These are phyloP conservation scores for Hypoxylon sp. DNA, from an alignment of 2,329 filamentous ascomycete genomes.

Conservation along the genomic window DNA sequence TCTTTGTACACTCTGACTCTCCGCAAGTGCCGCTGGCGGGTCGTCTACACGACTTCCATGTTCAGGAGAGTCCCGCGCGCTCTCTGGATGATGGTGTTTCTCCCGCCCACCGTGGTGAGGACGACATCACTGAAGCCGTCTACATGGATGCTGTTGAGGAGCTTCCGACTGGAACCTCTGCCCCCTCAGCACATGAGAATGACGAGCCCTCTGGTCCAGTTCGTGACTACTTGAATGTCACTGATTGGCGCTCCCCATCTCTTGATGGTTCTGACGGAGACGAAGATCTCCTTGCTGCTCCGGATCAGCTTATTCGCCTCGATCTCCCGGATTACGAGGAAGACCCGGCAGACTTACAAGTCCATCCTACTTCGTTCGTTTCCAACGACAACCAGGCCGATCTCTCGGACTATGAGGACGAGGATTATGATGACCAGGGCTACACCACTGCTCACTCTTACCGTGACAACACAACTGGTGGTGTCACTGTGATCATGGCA, in stretches of 20 bases:
- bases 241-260: constrained; percentile 18
- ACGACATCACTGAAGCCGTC: constrained; percentile 59
- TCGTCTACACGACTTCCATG: constrained; percentile 5
- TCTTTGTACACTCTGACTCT: constrained; percentile 3
- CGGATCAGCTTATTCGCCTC: neutral
- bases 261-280: neutral
- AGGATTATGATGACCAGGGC: constrained; percentile 75
- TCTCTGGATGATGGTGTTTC: constrained; percentile 12
- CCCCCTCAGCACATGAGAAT: constrained; percentile 14
- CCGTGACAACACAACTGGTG: constrained; percentile 69
- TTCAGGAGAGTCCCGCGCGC: constrained; percentile 1
- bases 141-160: constrained; percentile 65
- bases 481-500: constrained; percentile 70
- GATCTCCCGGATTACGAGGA: constrained; percentile 18
- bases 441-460: constrained; percentile 84
- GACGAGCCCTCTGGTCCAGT: constrained; percentile 25
- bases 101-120: constrained; percentile 44
- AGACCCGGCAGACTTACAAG: neutral
- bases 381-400: constrained; percentile 58
- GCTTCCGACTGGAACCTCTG: constrained; percentile 50
- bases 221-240: constrained; percentile 8
- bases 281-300: neutral
- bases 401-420: constrained; percentile 77
- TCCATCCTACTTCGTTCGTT: constrained; percentile 17
- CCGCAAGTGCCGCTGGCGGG: constrained; percentile 1